A percentile compares a stretch with the other conserved stretches of the same genome.
phyloP scores from a whole-genome alignment of 2,329 filamentous ascomycete species.

The Beauveria scarabaeidicola region DNA sequence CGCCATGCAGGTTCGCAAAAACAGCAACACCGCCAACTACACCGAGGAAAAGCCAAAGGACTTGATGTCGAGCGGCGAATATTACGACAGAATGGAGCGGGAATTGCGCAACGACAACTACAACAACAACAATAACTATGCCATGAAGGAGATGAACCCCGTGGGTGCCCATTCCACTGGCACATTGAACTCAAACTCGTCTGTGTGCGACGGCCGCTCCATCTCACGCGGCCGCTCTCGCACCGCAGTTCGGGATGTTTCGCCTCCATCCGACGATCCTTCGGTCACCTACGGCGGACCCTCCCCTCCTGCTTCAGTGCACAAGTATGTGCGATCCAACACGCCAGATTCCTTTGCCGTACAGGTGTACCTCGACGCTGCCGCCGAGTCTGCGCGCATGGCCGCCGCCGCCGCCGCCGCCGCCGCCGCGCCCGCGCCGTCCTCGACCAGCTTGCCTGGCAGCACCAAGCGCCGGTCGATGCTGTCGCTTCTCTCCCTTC shows the following conservation, averaged over 20 bases:
- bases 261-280: not conserved
- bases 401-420: slow-evolving; percentile 7
- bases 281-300: not conserved
- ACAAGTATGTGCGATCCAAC: slow-evolving; percentile 15
- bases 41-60: slow-evolving; percentile 17
- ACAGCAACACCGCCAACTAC: slow-evolving; percentile 15
- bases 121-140: not conserved
- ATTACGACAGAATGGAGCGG: slow-evolving; percentile 31
- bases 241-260: not conserved
- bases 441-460: slow-evolving; percentile 17
- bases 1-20: slow-evolving; percentile 6
- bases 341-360: slow-evolving; percentile 26
- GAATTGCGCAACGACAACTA: slow-evolving; percentile 10
- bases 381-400: slow-evolving; percentile 18
- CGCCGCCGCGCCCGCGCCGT: slow-evolving; percentile 19
- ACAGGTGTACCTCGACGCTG: slow-evolving; percentile 28
- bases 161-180: not conserved
- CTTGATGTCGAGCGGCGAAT: slow-evolving; percentile 28
- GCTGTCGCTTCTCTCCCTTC: not conserved
- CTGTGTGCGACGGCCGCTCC: not conserved
- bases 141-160: not conserved
- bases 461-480: slow-evolving; percentile 14
- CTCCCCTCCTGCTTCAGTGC: slow-evolving; percentile 8
- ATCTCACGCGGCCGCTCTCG: not conserved
- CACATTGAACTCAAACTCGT: not conserved